Evolutionary conservation across 2,329 filamentous ascomycete genomes (phyloP).

Genomic region (Mariannaea sp.): DNA sequence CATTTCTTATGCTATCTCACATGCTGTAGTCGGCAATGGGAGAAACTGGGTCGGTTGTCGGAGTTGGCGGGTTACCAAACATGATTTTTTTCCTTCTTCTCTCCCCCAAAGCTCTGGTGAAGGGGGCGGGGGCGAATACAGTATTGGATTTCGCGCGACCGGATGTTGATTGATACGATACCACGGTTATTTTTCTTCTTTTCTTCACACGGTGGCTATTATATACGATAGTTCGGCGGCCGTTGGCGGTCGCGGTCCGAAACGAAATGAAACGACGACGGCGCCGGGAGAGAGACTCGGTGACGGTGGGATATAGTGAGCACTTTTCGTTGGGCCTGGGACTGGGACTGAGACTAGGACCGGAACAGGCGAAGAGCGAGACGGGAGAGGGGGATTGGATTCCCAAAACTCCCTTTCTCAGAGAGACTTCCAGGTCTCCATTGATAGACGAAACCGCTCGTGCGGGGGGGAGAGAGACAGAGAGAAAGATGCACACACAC

Average conservation of each 20-base stretch:
- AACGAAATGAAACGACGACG: conserved; percentile 6
- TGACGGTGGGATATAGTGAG: too few relatives aligned
- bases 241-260: background rate
- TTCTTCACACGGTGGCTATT: background rate
- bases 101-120: background rate
- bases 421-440: conserved; percentile 33
- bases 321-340: too few relatives aligned
- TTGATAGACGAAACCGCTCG: conserved; percentile 37
- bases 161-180: background rate
- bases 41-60: conserved; percentile 10
- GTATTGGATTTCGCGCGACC: conserved; percentile 2
- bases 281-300: background rate
- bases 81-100: conserved; percentile 9
- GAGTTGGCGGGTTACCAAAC: conserved; percentile 24
- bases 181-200: too few relatives aligned
- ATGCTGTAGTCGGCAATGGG: conserved; percentile 7
- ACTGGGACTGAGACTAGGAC: conserved; percentile 5
- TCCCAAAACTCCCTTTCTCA: conserved; percentile 1
- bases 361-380: conserved; percentile 11
- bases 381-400: background rate
- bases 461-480: conserved; percentile 31
- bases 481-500: too few relatives aligned
- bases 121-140: too few relatives aligned
- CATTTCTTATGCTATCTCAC: conserved; percentile 8
- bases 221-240: background rate